Evolutionary conservation across 805 yeast genomes (phyloP).

Genomic region (Osmozyma mogii): DNA sequence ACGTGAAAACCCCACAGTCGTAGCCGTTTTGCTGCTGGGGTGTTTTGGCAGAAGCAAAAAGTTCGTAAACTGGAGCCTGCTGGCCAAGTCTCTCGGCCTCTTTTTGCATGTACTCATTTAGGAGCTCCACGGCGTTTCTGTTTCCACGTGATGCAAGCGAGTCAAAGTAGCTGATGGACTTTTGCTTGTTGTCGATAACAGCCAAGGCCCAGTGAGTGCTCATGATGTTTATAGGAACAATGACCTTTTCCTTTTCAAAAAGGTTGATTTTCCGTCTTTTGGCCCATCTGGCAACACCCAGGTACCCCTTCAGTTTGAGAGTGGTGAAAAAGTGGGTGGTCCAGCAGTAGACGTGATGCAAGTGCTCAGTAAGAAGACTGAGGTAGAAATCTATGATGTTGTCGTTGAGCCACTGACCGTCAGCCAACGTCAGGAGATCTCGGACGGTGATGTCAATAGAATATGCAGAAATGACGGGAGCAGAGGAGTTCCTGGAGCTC

Average conservation of each 20-base stretch:
- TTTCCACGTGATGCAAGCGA: conserved; percentile 52
- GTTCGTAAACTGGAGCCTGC: conserved; percentile 15
- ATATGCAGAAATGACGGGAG: conserved; percentile 24
- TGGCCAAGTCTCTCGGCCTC: conserved; percentile 53
- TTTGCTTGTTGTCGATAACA: conserved; percentile 54
- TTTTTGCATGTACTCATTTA: conserved; percentile 55
- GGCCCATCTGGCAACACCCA: conserved; percentile 80
- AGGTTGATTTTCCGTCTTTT: conserved; percentile 65
- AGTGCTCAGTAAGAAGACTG: conserved; percentile 39
- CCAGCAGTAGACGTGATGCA: conserved; percentile 51
- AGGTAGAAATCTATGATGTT: conserved; percentile 80
- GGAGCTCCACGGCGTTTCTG: conserved; percentile 30
- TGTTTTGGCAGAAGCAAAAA: conserved; percentile 26
- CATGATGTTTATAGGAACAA: conserved; percentile 80
- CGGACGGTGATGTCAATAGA: conserved; percentile 53
- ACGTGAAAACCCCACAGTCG: conserved; percentile 93
- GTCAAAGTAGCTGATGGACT: conserved; percentile 65
- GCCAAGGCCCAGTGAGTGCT: conserved; percentile 91
- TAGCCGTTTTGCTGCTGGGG: conserved; percentile 88
- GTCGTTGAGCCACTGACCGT: conserved; percentile 83
- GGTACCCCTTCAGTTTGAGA: conserved; percentile 63
- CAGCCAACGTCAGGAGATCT: conserved; percentile 66
- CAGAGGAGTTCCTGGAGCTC: conserved; percentile 15
- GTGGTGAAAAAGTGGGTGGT: conserved; percentile 85
- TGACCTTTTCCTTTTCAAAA: conserved; percentile 51